A percentile compares a stretch with the other conserved stretches of the same genome.
Evolutionary conservation across 106 monocot genomes (phyloP).

Genomic region (Acorus calamus): DNA sequence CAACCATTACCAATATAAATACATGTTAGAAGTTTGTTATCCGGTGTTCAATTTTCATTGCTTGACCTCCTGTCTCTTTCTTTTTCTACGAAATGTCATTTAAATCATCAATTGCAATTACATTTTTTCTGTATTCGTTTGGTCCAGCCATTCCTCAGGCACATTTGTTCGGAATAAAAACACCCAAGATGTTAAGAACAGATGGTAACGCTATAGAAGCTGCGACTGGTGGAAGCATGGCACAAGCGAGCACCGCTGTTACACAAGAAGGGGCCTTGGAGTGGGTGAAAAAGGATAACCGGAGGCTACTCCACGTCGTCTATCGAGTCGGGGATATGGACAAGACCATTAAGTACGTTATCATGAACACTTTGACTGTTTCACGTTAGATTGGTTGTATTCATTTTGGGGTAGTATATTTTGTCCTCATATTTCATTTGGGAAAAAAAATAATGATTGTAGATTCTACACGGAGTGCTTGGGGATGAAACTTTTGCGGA

Average conservation of each 20-base stretch:
- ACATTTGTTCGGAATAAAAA: conserved; percentile 20
- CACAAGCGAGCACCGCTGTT: conserved; percentile 17
- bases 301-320: conserved; percentile 77
- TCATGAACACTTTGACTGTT: neutral
- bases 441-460: neutral
- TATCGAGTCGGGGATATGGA: conserved; percentile 93
- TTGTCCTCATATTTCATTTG: neutral
- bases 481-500: conserved; percentile 84
- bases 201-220: conserved; percentile 9
- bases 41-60: no score
- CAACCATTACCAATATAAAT: no score
- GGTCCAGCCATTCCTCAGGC: conserved; percentile 16
- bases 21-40: no score
- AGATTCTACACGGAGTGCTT: conserved; percentile 96
- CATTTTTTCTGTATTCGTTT: neutral
- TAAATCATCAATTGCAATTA: no score
- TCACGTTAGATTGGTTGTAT: neutral
- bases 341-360: conserved; percentile 75
- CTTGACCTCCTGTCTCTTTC: no score
- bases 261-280: conserved; percentile 31
- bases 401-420: neutral
- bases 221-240: conserved; percentile 22
- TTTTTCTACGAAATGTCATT: no score
- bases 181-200: neutral
- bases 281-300: conserved; percentile 74